Evolutionary conservation across 1,284 basidiomycete species (phyloP).

Genomic region (Abortiporus biennis): DNA sequence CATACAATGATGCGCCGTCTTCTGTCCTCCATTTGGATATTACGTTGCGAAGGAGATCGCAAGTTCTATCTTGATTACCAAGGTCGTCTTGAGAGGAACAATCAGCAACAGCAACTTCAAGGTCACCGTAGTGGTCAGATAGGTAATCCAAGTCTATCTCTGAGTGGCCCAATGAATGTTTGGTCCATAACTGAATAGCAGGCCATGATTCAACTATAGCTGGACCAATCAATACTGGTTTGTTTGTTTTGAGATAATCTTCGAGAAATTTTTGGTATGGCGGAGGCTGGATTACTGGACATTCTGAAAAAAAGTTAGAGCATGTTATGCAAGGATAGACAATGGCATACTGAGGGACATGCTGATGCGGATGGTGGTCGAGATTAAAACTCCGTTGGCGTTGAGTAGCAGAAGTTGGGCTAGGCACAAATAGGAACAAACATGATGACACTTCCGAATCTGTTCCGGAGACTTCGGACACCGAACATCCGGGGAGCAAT

Average conservation of each 20-base stretch:
- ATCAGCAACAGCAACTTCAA: constrained; percentile 21
- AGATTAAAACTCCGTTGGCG: no score
- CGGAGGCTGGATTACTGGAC: no score
- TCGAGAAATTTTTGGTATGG: constrained; percentile 21
- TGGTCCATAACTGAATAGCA: constrained; percentile 15
- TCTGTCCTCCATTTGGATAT: constrained; percentile 18
- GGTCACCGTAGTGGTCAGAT: constrained; percentile 14
- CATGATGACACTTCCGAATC: no score
- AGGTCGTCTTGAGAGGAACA: constrained; percentile 20
- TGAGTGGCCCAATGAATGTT: background rate
- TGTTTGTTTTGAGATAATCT: constrained; percentile 19
- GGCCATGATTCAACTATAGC: constrained; percentile 19
- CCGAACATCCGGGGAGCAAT: no score
- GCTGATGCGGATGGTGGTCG: no score
- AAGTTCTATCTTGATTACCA: constrained; percentile 22
- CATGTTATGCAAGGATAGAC: no score
- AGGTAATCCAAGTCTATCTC: constrained; percentile 21
- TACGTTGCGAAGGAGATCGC: constrained; percentile 18
- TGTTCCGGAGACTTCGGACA: no score
- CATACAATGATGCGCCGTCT: constrained; percentile 19
- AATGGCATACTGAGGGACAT: no score
- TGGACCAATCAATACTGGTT: constrained; percentile 21
- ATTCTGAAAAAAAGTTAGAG: no score
- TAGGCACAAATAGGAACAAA: no score
- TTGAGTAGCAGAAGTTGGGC: no score